Base-by-base conservation (phyloP, 768 basidiomycete genomes). In the Gelatoporia subvermispora region DNA sequence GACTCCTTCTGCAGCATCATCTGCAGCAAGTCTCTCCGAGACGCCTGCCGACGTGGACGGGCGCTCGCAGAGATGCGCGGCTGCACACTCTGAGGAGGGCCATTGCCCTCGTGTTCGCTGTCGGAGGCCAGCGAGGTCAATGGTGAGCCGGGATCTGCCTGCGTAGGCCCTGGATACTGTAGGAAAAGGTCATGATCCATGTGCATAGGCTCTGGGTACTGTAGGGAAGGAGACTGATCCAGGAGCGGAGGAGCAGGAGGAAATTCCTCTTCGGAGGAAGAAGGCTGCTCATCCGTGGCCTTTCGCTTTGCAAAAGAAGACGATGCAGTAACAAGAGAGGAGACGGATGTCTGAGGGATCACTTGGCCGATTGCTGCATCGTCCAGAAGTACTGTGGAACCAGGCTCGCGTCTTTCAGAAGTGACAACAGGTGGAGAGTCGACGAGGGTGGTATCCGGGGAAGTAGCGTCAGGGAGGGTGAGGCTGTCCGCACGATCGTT, bases 31-130 rank as follows among this genome's bases (percentile, higher is more conserved):
- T n/a, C 38, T 41, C 28, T 35, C 35, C 48, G 24, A 37, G 57
- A 21, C 21, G 49, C 41, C 22, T 45, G 8, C 34, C 58, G 52
- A 31, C 57, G 60, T 21, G 52, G 36, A 20, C 43, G 52, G 41
- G 23, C 43, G 28, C 23, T 31, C 24, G 22, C 15, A n/a, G 9
- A 10, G 9, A 28, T 24, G 16, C 10, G 4, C 15, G 11, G 15
- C 13, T 21, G 9, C 37, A 8, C 20, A 8, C n/a, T n/a, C 37
- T 8, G 37, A 38, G 37, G n/a, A n/a, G n/a, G n/a, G n/a, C 5
- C 5, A 16, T 38, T 7, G n/a, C 4, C n/a, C 5, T 16, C 37
- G 7, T 4, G 7, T 4, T 38, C 37, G 37, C 20, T 38, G 37
- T 38, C 37, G 8, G 35, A 23, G 20, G 13, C 22, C 3, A 25